Conservation (phyloP, 208 protist genomes). For the Trypanosoma brucei region DNA sequence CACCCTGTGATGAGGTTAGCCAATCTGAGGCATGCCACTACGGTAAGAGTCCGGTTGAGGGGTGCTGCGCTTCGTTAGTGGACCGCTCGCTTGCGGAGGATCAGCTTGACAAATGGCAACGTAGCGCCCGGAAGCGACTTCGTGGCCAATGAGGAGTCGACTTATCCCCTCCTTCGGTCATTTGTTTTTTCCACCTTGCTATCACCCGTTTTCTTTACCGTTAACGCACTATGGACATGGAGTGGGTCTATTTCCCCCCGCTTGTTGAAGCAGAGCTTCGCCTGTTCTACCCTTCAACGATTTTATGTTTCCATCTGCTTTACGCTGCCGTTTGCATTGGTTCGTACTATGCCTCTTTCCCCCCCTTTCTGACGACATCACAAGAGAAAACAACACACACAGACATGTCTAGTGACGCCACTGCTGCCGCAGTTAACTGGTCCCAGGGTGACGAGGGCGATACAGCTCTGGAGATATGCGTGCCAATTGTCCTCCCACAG, state of each 20-base stretch:
- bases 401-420: conserved; percentile 24
- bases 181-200: too few relatives aligned
- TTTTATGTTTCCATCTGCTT: conserved; percentile 9
- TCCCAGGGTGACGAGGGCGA: conserved; percentile 65
- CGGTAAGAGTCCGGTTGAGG: not conserved
- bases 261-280: not conserved
- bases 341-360: conserved; percentile 1
- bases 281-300: not conserved
- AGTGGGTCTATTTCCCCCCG: too few relatives aligned
- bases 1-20: not conserved
- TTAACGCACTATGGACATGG: too few relatives aligned
- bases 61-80: conserved; percentile 2
- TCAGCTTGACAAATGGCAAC: conserved; percentile 55
- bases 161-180: too few relatives aligned
- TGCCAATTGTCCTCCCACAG: conserved; percentile 58
- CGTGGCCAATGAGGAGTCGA: conserved; percentile 20
- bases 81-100: conserved; percentile 29
- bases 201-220: too few relatives aligned
- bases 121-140: conserved; percentile 35
- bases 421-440: conserved; percentile 69
- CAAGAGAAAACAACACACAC: conserved; percentile 4
- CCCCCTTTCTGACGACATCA: not conserved
- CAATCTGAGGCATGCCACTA: not conserved
- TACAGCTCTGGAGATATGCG: conserved; percentile 59
- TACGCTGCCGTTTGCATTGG: not conserved